These are phyloP conservation scores for Rhizophora apiculata DNA, from an alignment of 345 rosid genomes.

Conservation along the genomic window DNA sequence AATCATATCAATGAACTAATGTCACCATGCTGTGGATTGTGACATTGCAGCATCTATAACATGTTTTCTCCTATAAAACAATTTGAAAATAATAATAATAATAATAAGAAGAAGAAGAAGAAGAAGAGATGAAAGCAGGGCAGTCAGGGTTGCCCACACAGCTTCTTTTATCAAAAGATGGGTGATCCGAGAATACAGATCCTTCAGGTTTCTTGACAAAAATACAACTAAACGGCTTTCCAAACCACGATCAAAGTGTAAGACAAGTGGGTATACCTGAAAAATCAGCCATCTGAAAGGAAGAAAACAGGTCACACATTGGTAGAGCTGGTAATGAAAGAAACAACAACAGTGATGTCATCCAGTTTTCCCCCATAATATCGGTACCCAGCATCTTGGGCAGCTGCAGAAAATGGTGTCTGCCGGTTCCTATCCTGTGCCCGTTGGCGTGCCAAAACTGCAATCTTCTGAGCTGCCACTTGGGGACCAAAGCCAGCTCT, in stretches of 20 bases:
- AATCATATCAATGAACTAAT: too few species aligned
- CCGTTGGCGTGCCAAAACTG: constrained; percentile 32
- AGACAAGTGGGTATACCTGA: not conserved
- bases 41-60: too few species aligned
- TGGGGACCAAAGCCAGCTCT: constrained; percentile 26
- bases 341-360: constrained; percentile 32
- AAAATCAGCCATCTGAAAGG: not conserved
- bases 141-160: not conserved
- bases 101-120: too few species aligned
- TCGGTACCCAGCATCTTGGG: constrained; percentile 36
- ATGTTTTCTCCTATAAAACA: too few species aligned
- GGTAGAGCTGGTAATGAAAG: constrained; percentile 16
- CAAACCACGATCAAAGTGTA: not conserved
- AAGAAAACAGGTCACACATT: constrained; percentile 7
- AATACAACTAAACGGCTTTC: not conserved
- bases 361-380: constrained; percentile 38
- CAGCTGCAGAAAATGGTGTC: constrained; percentile 33
- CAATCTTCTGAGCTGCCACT: constrained; percentile 29
- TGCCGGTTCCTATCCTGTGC: constrained; percentile 27
- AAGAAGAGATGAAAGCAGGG: not conserved
- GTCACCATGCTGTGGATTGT: too few species aligned
- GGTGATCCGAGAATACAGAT: not conserved
- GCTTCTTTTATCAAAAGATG: constrained; percentile 5
- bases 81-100: too few species aligned
- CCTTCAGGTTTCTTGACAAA: not conserved